Conservation (phyloP, 2,329 filamentous ascomycete species). For the Cephalotrichum gorgonifer region DNA sequence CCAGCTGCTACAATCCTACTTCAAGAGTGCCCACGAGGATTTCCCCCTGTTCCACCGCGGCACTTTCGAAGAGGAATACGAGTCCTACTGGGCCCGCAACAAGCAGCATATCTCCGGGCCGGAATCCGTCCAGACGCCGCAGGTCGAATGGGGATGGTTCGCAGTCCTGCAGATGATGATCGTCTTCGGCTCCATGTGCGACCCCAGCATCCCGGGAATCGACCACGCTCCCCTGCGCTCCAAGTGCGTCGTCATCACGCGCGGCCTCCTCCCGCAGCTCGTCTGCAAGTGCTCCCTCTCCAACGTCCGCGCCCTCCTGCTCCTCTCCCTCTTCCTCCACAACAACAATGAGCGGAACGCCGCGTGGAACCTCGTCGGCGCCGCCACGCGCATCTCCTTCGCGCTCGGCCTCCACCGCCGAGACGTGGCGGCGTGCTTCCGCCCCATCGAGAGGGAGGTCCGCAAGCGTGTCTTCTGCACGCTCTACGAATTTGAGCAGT, state of each 20-base stretch:
- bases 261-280: constrained; percentile 16
- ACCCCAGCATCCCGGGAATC: constrained; percentile 12
- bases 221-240: constrained; percentile 16
- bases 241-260: constrained; percentile 13
- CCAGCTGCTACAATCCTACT: constrained; percentile 21
- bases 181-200: constrained; percentile 22
- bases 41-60: constrained; percentile 24
- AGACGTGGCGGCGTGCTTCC: constrained; percentile 18
- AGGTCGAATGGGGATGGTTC: constrained; percentile 21
- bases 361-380: constrained; percentile 22
- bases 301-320: constrained; percentile 20
- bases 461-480: constrained; percentile 25
- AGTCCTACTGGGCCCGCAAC: constrained; percentile 15
- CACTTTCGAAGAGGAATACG: constrained; percentile 23
- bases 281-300: constrained; percentile 20
- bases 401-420: constrained; percentile 20
- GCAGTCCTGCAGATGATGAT: constrained; percentile 25
- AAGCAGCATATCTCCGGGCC: constrained; percentile 4
- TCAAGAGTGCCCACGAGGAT: constrained; percentile 22
- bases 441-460: constrained; percentile 21
- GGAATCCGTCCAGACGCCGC: constrained; percentile 6
- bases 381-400: constrained; percentile 20
- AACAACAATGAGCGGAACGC: constrained; percentile 28
- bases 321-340: constrained; percentile 22
- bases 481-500: constrained; percentile 24